Percentiles rank a stretch among this genome's conserved stretches.
Evolutionary conservation across 2,329 filamentous ascomycete genomes (phyloP).

Genomic region (Botrytis hyacinthi): DNA sequence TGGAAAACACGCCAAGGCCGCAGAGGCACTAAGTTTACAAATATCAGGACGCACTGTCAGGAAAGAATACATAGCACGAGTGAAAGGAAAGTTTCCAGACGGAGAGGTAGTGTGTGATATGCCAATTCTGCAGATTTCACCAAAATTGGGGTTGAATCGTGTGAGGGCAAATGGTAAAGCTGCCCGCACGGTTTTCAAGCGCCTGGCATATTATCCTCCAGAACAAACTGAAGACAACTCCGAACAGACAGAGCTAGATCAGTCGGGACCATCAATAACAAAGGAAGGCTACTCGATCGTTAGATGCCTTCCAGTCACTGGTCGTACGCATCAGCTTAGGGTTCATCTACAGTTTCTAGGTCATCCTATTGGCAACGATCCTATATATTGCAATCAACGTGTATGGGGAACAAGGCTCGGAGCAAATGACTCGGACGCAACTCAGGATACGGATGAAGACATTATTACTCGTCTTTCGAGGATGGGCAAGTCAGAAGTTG

Average conservation of each 20-base stretch:
- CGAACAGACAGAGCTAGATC: slow-evolving; percentile 18
- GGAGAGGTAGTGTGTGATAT: slow-evolving; percentile 90
- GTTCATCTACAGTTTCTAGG: slow-evolving; percentile 94
- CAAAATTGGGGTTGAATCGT: slow-evolving; percentile 89
- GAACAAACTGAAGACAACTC: slow-evolving; percentile 24
- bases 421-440: slow-evolving; percentile 60
- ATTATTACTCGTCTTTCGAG: slow-evolving; percentile 79
- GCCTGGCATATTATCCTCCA: slow-evolving; percentile 81
- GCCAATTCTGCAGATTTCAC: slow-evolving; percentile 89
- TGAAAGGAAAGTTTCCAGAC: slow-evolving; percentile 87
- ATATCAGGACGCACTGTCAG: slow-evolving; percentile 78
- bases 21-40: slow-evolving; percentile 72
- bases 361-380: slow-evolving; percentile 94
- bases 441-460: slow-evolving; percentile 77
- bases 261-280: slow-evolving; percentile 45
- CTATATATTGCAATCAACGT: slow-evolving; percentile 91
- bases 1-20: slow-evolving; percentile 78
- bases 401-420: slow-evolving; percentile 87
- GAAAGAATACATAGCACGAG: slow-evolving; percentile 93
- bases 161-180: slow-evolving; percentile 91
- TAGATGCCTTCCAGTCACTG: slow-evolving; percentile 87
- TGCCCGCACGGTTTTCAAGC: slow-evolving; percentile 86
- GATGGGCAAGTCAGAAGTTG: slow-evolving; percentile 93
- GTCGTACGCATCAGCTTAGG: slow-evolving; percentile 89
- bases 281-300: slow-evolving; percentile 89